These are phyloP conservation scores for Psophocarpus tetragonolobus DNA, from an alignment of 306 rosid genomes.

Conservation along the genomic window DNA sequence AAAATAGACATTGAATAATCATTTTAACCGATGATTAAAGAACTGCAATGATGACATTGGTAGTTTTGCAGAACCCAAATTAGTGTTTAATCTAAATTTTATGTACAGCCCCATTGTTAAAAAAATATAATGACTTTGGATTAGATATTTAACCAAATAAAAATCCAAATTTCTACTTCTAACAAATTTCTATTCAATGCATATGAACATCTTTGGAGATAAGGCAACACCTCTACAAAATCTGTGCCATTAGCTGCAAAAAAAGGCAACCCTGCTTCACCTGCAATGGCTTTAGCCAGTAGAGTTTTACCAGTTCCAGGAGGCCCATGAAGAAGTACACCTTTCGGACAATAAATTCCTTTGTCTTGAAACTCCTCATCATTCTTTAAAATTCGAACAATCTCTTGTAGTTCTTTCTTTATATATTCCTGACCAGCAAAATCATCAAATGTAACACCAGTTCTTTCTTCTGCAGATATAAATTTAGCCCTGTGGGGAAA, in stretches of 20 bases:
- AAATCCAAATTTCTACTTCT: conserved; percentile 11
- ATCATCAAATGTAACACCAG: conserved; percentile 93
- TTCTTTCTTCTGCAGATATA: conserved; percentile 96
- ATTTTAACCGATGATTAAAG: conserved; percentile 11
- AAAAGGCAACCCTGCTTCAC: conserved; percentile 98
- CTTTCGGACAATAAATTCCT: conserved; percentile 97
- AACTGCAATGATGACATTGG: conserved; percentile 6
- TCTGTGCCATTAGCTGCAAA: conserved; percentile 98
- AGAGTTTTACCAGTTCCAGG: conserved; percentile 99
- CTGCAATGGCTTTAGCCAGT: conserved; percentile 98
- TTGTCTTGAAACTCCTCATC: conserved; percentile 92
- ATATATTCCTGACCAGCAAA: conserved; percentile 99
- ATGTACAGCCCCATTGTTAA: background rate
- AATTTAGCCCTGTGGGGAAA: conserved; percentile 86
- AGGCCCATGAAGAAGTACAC: conserved; percentile 98
- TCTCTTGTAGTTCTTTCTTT: conserved; percentile 94
- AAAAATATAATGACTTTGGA: conserved; percentile 19
- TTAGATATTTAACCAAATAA: conserved; percentile 21
- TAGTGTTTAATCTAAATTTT: conserved; percentile 14
- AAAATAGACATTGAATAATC: background rate
- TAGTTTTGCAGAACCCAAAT: background rate
- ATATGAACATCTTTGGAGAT: conserved; percentile 34
- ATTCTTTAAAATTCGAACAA: conserved; percentile 83
- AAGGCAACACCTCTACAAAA: conserved; percentile 84
- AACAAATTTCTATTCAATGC: conserved; percentile 22